phyloP scores from a whole-genome alignment of 352 stramenopile genomes.

The Globisporangium radiosum region DNA sequence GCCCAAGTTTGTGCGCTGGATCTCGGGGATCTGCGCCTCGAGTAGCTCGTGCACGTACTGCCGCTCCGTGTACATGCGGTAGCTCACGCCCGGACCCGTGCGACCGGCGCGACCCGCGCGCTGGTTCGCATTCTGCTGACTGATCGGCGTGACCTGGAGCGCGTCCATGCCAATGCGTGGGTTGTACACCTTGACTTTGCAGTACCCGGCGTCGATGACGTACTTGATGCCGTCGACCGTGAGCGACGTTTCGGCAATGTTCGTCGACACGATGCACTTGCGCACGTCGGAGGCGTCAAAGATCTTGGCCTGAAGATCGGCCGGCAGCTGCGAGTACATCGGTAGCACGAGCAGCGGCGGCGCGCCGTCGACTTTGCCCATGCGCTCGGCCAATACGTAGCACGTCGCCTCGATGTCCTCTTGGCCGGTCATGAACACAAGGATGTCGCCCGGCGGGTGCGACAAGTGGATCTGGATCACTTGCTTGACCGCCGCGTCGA shows the following conservation, averaged over 20 bases:
- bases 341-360: slow-evolving; percentile 95
- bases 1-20: slow-evolving; percentile 97
- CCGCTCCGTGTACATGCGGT: slow-evolving; percentile 96
- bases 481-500: slow-evolving; percentile 97
- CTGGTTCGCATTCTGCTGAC: slow-evolving; percentile 97
- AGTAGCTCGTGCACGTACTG: slow-evolving; percentile 97
- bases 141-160: slow-evolving; percentile 94
- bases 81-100: slow-evolving; percentile 89
- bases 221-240: slow-evolving; percentile 97
- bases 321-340: slow-evolving; percentile 99
- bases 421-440: slow-evolving; percentile 99
- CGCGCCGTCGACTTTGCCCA: slow-evolving; percentile 89
- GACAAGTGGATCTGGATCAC: slow-evolving; percentile 98
- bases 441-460: slow-evolving; percentile 94
- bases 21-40: slow-evolving; percentile 96
- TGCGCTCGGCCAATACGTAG: slow-evolving; percentile 93
- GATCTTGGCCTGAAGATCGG: slow-evolving; percentile 97
- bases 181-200: slow-evolving; percentile 99
- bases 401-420: slow-evolving; percentile 98
- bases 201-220: slow-evolving; percentile 97
- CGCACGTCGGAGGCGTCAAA: slow-evolving; percentile 93
- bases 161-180: slow-evolving; percentile 99
- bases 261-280: slow-evolving; percentile 98
- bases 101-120: slow-evolving; percentile 91
- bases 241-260: slow-evolving; percentile 96